Percentiles rank a stretch among this genome's conserved stretches.
These are phyloP conservation scores for Polyplosphaeria fusca DNA, from an alignment of 495 filamentous ascomycete genomes.

Conservation along the genomic window DNA sequence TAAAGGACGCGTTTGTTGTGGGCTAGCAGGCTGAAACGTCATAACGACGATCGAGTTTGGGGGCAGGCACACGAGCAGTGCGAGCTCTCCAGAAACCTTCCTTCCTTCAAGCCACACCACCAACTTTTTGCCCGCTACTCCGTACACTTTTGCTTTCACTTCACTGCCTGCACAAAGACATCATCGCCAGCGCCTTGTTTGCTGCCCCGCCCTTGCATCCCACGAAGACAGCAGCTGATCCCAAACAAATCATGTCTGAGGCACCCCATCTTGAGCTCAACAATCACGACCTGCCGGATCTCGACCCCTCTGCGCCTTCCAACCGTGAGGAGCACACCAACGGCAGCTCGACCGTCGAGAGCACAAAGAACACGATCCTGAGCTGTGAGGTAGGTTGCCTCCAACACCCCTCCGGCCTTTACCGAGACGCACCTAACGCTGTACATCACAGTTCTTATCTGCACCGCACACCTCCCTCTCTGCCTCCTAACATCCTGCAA, in stretches of 20 bases:
- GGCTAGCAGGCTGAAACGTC: slow-evolving; percentile 24
- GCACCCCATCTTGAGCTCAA: slow-evolving; percentile 31
- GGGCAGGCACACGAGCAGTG: slow-evolving; percentile 16
- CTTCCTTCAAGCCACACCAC: neutral
- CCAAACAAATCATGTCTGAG: slow-evolving; percentile 26
- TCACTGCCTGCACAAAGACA: slow-evolving; percentile 6
- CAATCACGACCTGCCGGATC: slow-evolving; percentile 20
- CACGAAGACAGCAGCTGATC: neutral
- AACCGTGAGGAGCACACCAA: slow-evolving; percentile 12
- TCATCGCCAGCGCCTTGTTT: neutral
- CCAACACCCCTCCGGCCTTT: slow-evolving; percentile 18
- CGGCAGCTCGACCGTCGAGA: slow-evolving; percentile 18
- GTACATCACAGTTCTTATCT: slow-evolving; percentile 29
- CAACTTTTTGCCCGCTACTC: too few relatives aligned
- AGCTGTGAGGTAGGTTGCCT: slow-evolving; percentile 41
- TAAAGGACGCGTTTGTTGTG: slow-evolving; percentile 11
- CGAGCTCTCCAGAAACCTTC: neutral
- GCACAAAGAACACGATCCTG: slow-evolving; percentile 33
- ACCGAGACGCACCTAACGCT: slow-evolving; percentile 33
- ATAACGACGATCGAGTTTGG: slow-evolving; percentile 1
- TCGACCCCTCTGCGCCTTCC: slow-evolving; percentile 26
- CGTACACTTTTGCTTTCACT: neutral
- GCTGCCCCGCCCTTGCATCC: neutral
- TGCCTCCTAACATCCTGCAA: slow-evolving; percentile 29
- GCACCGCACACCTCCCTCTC: slow-evolving; percentile 24